Evolutionary conservation across 768 basidiomycete genomes (phyloP), one percentile per base, ranked within the genome.

Genomic region (Lentinula boryana): DNA sequence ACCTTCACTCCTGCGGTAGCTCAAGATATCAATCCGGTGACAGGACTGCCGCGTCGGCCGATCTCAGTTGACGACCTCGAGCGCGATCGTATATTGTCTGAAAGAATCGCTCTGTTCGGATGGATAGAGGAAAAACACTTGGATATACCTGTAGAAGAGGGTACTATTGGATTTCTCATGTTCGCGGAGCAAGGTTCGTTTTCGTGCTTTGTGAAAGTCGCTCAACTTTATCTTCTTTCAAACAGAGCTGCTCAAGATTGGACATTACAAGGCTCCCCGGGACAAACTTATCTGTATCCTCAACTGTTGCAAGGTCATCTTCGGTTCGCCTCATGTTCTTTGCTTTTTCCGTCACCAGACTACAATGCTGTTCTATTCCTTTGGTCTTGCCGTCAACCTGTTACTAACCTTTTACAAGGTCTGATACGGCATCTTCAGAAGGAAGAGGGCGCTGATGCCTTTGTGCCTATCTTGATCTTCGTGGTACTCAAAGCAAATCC

Each of bases 291-390:
- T 99, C 59, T 98, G 97, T 72, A 90, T 98, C 41, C 75, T 98
- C 54, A 99, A 99, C 69, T 91, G 87, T 72, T 99, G 95, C 85
- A 99, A 99, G 77, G 94, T 99, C 72, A 98, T 99, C 66, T 98
- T 97, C 68, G 97, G 96, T 95, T 64, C 62, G 89, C 73, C 31
- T 57, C 61, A 36, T 57, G 46, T 27, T 33, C n/a, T 56, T 52
- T 63, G 43, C 16, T 21, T 18, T 58, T 9, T 35, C 32, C 57
- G 35, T 40, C 38, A 7, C 12, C 13, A 27, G 27, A 27, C 27
- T 27, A 27, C 18, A 10, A 41, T 40, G 13, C 23, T 12, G 5
- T 56, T 48, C 13, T 21, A 21, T 40, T 23, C 5, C 15, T 15
- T 48, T 9, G 18, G 18, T 21, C 23, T 27, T 9, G 27, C 18